These are phyloP conservation scores for Fusarium zealandicum DNA, from an alignment of 2,329 filamentous ascomycete species.

Conservation along the genomic window DNA sequence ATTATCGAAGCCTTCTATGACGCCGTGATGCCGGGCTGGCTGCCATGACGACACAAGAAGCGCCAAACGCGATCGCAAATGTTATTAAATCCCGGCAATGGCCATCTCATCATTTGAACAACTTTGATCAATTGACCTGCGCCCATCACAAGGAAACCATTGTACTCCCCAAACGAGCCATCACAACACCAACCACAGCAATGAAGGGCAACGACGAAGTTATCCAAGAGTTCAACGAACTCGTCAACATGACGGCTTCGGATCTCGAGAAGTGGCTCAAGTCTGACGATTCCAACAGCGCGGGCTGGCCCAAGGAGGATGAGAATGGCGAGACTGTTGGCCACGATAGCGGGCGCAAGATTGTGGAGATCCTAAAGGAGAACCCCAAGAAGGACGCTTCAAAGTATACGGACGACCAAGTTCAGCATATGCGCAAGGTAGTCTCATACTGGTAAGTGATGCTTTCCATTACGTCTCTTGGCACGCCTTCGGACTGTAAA, in stretches of 20 bases:
- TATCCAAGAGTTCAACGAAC: constrained; percentile 67
- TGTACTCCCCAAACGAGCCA: neutral
- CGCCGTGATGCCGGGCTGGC: constrained; percentile 21
- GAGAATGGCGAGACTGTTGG: constrained; percentile 67
- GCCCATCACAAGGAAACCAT: neutral
- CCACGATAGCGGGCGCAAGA: constrained; percentile 69
- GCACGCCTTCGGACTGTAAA: neutral
- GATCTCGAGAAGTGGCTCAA: constrained; percentile 70
- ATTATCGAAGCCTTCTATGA: constrained; percentile 25
- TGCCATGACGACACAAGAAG: constrained; percentile 30
- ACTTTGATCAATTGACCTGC: neutral
- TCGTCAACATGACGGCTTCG: constrained; percentile 70
- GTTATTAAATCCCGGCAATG: constrained; percentile 10
- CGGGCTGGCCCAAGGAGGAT: constrained; percentile 67
- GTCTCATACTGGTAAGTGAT: constrained; percentile 62
- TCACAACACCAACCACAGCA: constrained; percentile 1
- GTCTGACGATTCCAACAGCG: constrained; percentile 61
- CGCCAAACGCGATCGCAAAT: constrained; percentile 20
- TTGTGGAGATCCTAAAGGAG: constrained; percentile 67
- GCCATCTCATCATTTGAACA: neutral
- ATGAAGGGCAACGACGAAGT: constrained; percentile 43
- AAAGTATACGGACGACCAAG: constrained; percentile 62
- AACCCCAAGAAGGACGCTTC: constrained; percentile 65
- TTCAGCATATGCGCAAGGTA: constrained; percentile 68
- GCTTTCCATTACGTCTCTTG: too few species aligned